A percentile compares a stretch with the other conserved stretches of the same genome.
Evolutionary conservation across 352 stramenopile species (phyloP).

Genomic region (Phytophthora uliginosa): DNA sequence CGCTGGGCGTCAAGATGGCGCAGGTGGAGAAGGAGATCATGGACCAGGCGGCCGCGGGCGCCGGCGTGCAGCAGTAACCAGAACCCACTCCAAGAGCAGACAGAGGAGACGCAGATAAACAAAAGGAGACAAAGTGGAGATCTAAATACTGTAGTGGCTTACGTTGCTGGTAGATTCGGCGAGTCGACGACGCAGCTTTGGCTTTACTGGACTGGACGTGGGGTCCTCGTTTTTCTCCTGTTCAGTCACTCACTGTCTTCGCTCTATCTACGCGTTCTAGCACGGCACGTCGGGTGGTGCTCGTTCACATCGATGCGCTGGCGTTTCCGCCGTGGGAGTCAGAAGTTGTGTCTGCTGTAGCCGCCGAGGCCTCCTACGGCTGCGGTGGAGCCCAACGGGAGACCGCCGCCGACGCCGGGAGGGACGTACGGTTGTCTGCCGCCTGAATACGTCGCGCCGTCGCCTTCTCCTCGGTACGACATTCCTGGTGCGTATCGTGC

Average conservation of each 20-base stretch:
- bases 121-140: conserved; percentile 24
- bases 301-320: conserved; percentile 37
- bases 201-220: neutral
- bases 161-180: neutral
- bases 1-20: conserved; percentile 95
- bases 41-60: conserved; percentile 66
- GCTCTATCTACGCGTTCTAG: conserved; percentile 35
- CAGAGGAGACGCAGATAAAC: neutral
- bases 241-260: neutral
- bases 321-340: conserved; percentile 30
- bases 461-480: conserved; percentile 58
- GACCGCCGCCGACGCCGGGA: conserved; percentile 25
- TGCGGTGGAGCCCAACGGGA: conserved; percentile 53
- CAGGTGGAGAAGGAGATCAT: conserved; percentile 96
- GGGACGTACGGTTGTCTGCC: conserved; percentile 63
- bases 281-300: conserved; percentile 9
- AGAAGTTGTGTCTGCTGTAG: conserved; percentile 88
- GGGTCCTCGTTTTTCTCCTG: too few relatives aligned
- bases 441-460: conserved; percentile 67
- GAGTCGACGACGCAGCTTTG: neutral
- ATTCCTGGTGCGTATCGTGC: conserved; percentile 82
- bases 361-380: conserved; percentile 61
- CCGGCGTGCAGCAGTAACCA: conserved; percentile 48
- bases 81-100: conserved; percentile 16
- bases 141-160: conserved; percentile 57